phyloP scores from a whole-genome alignment of 164 flowering plant genomes.

The Liriodendron chinense region DNA sequence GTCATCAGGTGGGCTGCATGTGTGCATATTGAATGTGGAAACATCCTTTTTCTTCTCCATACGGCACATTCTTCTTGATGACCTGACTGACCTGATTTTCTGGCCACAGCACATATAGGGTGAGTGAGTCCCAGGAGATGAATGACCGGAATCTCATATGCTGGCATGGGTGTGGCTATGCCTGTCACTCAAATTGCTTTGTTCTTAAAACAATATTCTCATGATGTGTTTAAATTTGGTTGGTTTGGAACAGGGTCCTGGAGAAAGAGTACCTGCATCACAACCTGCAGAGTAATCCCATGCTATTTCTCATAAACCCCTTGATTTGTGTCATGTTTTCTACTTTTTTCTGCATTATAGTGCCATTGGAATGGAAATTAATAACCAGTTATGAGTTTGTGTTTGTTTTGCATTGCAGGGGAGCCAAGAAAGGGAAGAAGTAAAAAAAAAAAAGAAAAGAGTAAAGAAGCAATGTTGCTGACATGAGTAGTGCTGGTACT shows the following conservation, averaged over 20 bases:
- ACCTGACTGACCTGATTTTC: no score
- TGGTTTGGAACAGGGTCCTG: conserved; percentile 12
- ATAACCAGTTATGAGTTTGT: background rate
- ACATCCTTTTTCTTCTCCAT: background rate
- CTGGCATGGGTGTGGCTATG: no score
- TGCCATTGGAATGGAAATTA: background rate
- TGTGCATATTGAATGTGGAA: no score
- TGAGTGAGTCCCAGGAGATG: no score
- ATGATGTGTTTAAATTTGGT: background rate
- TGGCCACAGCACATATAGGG: no score
- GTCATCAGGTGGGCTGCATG: no score
- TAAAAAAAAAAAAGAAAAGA: background rate
- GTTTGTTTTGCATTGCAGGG: conserved; percentile 6
- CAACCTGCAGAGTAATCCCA: conserved; percentile 3
- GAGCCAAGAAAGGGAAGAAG: conserved; percentile 15
- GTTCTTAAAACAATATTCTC: no score
- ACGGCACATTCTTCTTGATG: background rate
- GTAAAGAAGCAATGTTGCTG: background rate
- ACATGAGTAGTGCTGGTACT: background rate
- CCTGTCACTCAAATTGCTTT: no score
- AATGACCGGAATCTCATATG: no score
- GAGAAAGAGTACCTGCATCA: conserved; percentile 4
- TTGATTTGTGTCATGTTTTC: no score
- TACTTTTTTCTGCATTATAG: background rate
- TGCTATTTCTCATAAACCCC: background rate